phyloP scores from a whole-genome alignment of 1,284 basidiomycete genomes.

The Tilletiopsis washingtonensis region DNA sequence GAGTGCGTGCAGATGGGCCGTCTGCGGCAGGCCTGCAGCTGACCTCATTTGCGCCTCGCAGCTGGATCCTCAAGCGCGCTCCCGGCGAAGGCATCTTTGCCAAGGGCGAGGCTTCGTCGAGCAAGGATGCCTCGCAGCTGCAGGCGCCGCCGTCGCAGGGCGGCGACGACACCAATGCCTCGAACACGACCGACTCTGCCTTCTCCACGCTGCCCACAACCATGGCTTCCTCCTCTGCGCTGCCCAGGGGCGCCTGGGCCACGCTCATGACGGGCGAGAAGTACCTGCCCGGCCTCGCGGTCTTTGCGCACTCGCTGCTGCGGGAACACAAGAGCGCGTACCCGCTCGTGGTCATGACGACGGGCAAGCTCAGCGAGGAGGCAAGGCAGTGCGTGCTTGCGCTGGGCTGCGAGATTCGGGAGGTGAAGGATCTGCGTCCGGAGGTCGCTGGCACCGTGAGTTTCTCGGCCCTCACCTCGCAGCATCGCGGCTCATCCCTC shows the following conservation, averaged over 20 bases:
- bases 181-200: no score
- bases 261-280: slow-evolving; percentile 35
- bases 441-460: slow-evolving; percentile 5
- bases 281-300: slow-evolving; percentile 29
- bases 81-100: not conserved
- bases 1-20: slow-evolving; percentile 6
- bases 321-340: slow-evolving; percentile 15
- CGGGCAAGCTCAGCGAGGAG: slow-evolving; percentile 14
- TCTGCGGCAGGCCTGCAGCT: slow-evolving; percentile 1
- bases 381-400: slow-evolving; percentile 12
- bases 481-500: not conserved
- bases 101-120: no score
- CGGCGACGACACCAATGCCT: no score
- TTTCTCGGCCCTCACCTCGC: not conserved
- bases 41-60: no score
- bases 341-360: slow-evolving; percentile 35
- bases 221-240: no score
- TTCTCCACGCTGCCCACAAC: no score
- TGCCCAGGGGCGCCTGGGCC: no score
- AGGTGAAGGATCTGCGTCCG: slow-evolving; percentile 23
- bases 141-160: no score
- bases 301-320: slow-evolving; percentile 29
- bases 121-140: no score
- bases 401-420: slow-evolving; percentile 20
- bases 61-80: not conserved